These are phyloP conservation scores for Aspergillus awamori DNA, from an alignment of 2,329 filamentous ascomycete genomes.

Conservation along the genomic window DNA sequence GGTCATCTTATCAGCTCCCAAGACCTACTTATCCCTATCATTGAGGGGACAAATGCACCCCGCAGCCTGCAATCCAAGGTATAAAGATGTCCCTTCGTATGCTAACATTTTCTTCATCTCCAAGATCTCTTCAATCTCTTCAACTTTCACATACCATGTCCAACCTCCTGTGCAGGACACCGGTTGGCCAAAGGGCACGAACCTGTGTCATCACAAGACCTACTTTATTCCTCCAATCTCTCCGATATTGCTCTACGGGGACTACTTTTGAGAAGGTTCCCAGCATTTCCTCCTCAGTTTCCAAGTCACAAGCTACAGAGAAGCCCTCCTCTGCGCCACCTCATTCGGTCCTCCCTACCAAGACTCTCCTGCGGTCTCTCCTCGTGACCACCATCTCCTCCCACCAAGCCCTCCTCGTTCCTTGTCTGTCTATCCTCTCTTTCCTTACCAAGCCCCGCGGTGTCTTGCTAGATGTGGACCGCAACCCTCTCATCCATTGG, in stretches of 20 bases:
- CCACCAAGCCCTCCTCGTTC: slow-evolving; percentile 62
- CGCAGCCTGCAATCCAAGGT: not conserved
- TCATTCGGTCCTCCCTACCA: not conserved
- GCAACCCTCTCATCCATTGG: slow-evolving; percentile 70
- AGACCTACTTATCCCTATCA: not conserved
- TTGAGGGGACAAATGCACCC: not conserved
- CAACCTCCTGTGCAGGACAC: not conserved
- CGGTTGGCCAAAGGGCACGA: not conserved
- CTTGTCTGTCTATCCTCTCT: slow-evolving; percentile 63
- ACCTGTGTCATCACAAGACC: not conserved
- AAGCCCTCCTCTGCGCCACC: not conserved
- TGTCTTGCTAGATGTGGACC: slow-evolving; percentile 68
- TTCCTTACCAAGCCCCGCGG: slow-evolving; percentile 6
- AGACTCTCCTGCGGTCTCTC: slow-evolving; percentile 43
- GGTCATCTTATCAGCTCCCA: not conserved
- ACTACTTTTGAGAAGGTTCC: not conserved
- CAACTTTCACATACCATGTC: not conserved
- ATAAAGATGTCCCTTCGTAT: not conserved
- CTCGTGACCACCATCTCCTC: slow-evolving; percentile 53
- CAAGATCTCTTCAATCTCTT: not conserved
- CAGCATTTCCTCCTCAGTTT: not conserved
- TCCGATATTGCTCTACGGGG: not conserved
- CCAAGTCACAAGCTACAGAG: not conserved
- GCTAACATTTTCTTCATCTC: not conserved
- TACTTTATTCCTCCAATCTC: not conserved